These are phyloP conservation scores for Leccinum fibrillosum DNA, from an alignment of 768 basidiomycete species.

Conservation along the genomic window DNA sequence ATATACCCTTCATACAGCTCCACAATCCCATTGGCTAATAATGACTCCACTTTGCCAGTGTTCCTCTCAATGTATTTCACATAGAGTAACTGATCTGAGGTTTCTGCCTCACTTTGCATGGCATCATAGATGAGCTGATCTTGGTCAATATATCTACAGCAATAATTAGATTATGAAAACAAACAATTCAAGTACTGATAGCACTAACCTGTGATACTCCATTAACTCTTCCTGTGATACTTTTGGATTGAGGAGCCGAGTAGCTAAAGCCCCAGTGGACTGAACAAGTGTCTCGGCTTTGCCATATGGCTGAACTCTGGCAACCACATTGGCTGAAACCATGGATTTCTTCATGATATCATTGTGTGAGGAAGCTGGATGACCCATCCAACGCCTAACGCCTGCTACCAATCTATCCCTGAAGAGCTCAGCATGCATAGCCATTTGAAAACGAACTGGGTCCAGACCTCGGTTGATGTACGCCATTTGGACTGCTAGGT, in stretches of 20 bases:
- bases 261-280: slow-evolving; percentile 60
- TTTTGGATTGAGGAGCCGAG: slow-evolving; percentile 54
- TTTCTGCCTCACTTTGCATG: slow-evolving; percentile 50
- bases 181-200: slow-evolving; percentile 32
- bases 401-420: slow-evolving; percentile 66
- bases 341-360: slow-evolving; percentile 40
- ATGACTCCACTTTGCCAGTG: slow-evolving; percentile 16
- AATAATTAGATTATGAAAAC: not conserved
- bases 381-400: slow-evolving; percentile 73
- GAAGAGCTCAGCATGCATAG: not conserved
- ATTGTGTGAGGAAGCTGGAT: slow-evolving; percentile 42
- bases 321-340: slow-evolving; percentile 25
- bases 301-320: slow-evolving; percentile 27
- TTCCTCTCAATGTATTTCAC: slow-evolving; percentile 46
- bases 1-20: slow-evolving; percentile 22
- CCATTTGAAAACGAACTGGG: slow-evolving; percentile 21
- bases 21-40: slow-evolving; percentile 10
- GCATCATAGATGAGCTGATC: slow-evolving; percentile 62
- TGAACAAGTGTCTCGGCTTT: slow-evolving; percentile 28
- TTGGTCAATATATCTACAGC: slow-evolving; percentile 67
- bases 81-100: slow-evolving; percentile 59
- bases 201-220: slow-evolving; percentile 67
- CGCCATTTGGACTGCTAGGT: slow-evolving; percentile 44
- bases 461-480: slow-evolving; percentile 39
- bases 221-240: slow-evolving; percentile 62